phyloP scores from a whole-genome alignment of 768 basidiomycete genomes.

The Lyophyllum atratum region DNA sequence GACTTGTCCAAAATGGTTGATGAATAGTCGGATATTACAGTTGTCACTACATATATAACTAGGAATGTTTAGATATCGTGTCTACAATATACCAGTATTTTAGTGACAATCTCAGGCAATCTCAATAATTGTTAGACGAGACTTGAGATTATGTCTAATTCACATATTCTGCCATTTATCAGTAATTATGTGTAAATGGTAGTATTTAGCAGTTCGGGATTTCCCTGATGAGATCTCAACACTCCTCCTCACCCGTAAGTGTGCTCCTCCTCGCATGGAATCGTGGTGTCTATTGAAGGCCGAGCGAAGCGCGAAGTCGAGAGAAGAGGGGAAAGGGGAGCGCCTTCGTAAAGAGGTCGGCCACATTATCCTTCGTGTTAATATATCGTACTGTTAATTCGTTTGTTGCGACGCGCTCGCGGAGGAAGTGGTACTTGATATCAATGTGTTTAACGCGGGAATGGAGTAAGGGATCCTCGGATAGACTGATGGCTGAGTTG shows the following conservation, averaged over 20 bases:
- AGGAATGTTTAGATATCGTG: too few relatives aligned
- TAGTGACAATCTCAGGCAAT: too few relatives aligned
- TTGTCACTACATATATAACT: too few relatives aligned
- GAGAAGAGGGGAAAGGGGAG: background rate
- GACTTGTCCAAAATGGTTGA: too few relatives aligned
- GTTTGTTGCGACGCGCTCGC: background rate
- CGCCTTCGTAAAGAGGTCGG: background rate
- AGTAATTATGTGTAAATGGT: too few relatives aligned
- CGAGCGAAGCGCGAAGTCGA: background rate
- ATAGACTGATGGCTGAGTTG: background rate
- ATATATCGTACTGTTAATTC: background rate
- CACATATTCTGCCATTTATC: too few relatives aligned
- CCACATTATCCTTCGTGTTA: background rate
- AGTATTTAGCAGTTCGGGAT: too few relatives aligned
- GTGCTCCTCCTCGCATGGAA: background rate
- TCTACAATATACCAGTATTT: too few relatives aligned
- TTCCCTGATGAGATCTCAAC: background rate
- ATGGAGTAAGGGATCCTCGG: background rate
- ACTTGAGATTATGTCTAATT: too few relatives aligned
- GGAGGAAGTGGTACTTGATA: background rate
- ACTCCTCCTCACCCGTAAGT: background rate
- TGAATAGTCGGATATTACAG: too few relatives aligned
- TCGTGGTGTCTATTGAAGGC: background rate
- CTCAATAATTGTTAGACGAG: too few relatives aligned
- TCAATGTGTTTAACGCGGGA: background rate